phyloP scores from a whole-genome alignment of 768 basidiomycete species.

The Amanita subjunquillea region DNA sequence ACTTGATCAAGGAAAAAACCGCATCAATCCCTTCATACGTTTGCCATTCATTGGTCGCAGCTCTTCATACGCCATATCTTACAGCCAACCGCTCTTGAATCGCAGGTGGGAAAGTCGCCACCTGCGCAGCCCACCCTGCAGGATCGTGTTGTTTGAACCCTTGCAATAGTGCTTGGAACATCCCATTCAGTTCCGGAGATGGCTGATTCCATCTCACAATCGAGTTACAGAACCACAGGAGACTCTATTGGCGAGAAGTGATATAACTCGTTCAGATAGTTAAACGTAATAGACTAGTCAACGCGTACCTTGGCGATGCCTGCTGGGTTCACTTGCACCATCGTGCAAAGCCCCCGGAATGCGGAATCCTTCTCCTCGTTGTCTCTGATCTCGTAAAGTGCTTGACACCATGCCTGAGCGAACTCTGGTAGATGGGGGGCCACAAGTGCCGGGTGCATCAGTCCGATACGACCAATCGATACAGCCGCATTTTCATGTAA shows the following conservation, averaged over 20 bases:
- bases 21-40: constrained; percentile 2
- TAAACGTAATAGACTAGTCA: background rate
- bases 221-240: constrained; percentile 97
- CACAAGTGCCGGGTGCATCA: constrained; percentile 84
- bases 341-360: constrained; percentile 93
- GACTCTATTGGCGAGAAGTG: constrained; percentile 42
- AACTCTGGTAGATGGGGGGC: constrained; percentile 87
- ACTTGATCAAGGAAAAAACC: constrained; percentile 7
- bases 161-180: constrained; percentile 85
- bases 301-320: constrained; percentile 80
- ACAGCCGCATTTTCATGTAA: constrained; percentile 98
- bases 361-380: constrained; percentile 99
- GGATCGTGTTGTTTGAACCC: constrained; percentile 89
- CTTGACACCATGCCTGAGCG: constrained; percentile 94
- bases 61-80: constrained; percentile 72
- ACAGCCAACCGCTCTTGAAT: constrained; percentile 82
- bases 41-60: background rate
- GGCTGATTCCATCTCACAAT: constrained; percentile 93
- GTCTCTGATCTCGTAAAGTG: constrained; percentile 95
- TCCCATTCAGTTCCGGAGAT: constrained; percentile 81
- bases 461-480: constrained; percentile 90
- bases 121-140: constrained; percentile 77
- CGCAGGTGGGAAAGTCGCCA: constrained; percentile 73
- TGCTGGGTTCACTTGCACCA: constrained; percentile 89
- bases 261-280: background rate